Percentiles rank a stretch among this genome's conserved stretches.
Conservation (phyloP, 371 early-diverging fungal genomes). For the Mucor sp. region DNA sequence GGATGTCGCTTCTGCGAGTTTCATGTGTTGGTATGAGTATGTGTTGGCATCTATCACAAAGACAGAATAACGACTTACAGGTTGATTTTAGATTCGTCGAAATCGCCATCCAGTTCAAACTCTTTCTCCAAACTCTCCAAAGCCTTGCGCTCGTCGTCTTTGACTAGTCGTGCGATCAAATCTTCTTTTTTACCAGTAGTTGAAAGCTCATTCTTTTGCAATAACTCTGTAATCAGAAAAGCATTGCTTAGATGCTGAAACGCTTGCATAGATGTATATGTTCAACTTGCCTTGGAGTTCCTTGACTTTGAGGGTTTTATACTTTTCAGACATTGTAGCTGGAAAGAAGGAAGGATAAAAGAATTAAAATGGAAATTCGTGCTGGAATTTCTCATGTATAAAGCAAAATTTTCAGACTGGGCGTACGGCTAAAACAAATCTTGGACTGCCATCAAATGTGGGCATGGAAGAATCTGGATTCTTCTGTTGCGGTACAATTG, state of each 20-base stretch:
- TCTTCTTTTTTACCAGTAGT: constrained; percentile 71
- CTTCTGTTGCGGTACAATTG: neutral
- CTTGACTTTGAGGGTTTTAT: constrained; percentile 60
- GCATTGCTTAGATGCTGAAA: neutral
- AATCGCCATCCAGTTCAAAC: constrained; percentile 40
- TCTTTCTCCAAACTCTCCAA: constrained; percentile 50
- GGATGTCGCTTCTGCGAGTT: constrained; percentile 2
- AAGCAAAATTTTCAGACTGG: neutral
- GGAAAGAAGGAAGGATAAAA: neutral
- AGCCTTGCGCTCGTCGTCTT: constrained; percentile 56
- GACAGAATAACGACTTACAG: constrained; percentile 7
- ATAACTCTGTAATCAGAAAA: constrained; percentile 38
- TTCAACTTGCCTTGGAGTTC: constrained; percentile 56
- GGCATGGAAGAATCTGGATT: neutral
- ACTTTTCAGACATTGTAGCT: constrained; percentile 40
- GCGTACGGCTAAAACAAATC: neutral
- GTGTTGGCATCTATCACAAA: neutral
- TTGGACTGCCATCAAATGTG: neutral
- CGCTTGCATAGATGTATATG: neutral
- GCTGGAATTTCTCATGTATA: neutral
- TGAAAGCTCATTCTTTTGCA: constrained; percentile 59
- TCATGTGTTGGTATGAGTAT: neutral
- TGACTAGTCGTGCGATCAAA: constrained; percentile 60
- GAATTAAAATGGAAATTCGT: neutral
- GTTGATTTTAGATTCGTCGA: constrained; percentile 32